Evolutionary conservation across 2,329 filamentous ascomycete species (phyloP).

Genomic region (Ophiostoma novo-ulmi): DNA sequence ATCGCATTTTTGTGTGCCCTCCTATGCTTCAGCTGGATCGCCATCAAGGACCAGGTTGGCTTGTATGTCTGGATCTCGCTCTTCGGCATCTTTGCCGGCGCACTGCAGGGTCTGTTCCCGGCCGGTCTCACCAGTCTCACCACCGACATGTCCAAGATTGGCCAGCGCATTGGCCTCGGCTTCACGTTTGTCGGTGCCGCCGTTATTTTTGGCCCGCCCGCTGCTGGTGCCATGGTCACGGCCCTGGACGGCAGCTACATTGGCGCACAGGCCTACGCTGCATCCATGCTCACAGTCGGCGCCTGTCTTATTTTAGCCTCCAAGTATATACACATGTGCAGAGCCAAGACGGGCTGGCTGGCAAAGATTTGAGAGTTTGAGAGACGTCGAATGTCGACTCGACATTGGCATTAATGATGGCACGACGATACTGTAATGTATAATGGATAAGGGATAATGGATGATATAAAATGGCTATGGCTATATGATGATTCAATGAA

Average conservation of each 20-base stretch:
- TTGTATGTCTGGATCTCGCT: conserved; percentile 48
- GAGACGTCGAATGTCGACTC: not conserved
- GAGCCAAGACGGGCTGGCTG: not conserved
- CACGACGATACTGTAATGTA: not conserved
- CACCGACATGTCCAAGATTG: conserved; percentile 47
- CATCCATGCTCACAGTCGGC: conserved; percentile 38
- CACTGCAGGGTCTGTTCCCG: conserved; percentile 50
- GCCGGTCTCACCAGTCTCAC: conserved; percentile 47
- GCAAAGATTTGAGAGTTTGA: not conserved
- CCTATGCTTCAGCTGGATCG: conserved; percentile 43
- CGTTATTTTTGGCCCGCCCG: conserved; percentile 49
- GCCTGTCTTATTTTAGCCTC: conserved; percentile 17
- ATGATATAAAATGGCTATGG: not conserved
- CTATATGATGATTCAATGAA: not conserved
- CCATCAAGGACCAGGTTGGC: conserved; percentile 38
- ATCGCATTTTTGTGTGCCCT: conserved; percentile 40
- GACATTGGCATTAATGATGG: not conserved
- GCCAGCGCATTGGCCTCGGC: conserved; percentile 54
- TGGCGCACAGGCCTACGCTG: conserved; percentile 50
- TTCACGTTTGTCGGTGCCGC: conserved; percentile 48
- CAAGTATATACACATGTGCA: conserved; percentile 23
- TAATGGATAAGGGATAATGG: not conserved
- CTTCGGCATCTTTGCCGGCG: conserved; percentile 48
- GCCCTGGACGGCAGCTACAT: conserved; percentile 42
- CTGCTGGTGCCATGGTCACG: conserved; percentile 49